Evolutionary conservation across 148 eudicot genomes (phyloP).

Genomic region (Chenopodium formosanum): DNA sequence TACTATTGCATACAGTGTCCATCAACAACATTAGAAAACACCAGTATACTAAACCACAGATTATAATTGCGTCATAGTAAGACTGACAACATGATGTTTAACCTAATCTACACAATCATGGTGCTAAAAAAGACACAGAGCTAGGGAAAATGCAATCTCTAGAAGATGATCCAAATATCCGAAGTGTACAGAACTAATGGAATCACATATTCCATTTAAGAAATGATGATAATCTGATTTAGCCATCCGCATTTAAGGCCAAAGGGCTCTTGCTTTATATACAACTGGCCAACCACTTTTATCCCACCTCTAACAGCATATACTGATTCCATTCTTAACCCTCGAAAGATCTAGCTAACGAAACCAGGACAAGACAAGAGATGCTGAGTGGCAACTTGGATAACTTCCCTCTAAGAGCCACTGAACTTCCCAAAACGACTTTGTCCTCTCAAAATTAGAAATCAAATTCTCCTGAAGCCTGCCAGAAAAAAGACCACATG

Average conservation of each 20-base stretch:
- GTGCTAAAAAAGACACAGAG: slow-evolving; percentile 8
- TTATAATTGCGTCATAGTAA: not conserved
- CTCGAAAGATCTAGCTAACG: slow-evolving; percentile 24
- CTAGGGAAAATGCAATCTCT: slow-evolving; percentile 15
- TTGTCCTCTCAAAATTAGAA: slow-evolving; percentile 46
- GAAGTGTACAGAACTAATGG: slow-evolving; percentile 19
- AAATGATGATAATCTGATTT: slow-evolving; percentile 17
- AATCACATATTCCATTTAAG: slow-evolving; percentile 16
- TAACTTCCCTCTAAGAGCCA: slow-evolving; percentile 18
- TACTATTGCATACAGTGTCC: not conserved
- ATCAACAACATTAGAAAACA: not conserved
- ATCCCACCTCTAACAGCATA: slow-evolving; percentile 24
- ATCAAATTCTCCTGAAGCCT: slow-evolving; percentile 93
- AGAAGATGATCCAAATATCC: slow-evolving; percentile 17
- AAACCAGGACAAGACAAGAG: slow-evolving; percentile 17
- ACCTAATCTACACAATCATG: slow-evolving; percentile 5
- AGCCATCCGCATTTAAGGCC: slow-evolving; percentile 38
- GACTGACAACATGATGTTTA: slow-evolving; percentile 1
- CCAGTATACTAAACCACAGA: not conserved
- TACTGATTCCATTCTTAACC: slow-evolving; percentile 25
- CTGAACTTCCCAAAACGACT: slow-evolving; percentile 15
- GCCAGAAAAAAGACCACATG: slow-evolving; percentile 25
- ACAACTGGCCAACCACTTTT: slow-evolving; percentile 38
- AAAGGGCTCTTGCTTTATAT: slow-evolving; percentile 37
- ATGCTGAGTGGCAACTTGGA: slow-evolving; percentile 2